Percentiles rank a stretch among this genome's conserved stretches.
phyloP scores from a whole-genome alignment of 305 asterid species.

The Nicotiana rustica region DNA sequence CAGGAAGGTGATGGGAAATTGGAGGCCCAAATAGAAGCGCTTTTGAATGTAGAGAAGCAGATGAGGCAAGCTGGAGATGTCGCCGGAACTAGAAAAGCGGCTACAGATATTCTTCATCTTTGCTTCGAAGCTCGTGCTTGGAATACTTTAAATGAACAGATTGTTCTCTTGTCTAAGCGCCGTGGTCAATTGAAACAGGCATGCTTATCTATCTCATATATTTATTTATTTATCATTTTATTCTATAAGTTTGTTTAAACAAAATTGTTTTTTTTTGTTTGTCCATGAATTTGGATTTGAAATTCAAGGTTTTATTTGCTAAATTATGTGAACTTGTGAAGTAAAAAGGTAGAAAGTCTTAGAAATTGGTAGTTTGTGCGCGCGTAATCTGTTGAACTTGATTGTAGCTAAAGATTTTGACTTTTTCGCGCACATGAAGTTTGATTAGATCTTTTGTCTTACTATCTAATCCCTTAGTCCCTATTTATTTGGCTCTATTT shows the following conservation, averaged over 20 bases:
- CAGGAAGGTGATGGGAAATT: slow-evolving; percentile 81
- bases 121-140: slow-evolving; percentile 93
- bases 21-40: slow-evolving; percentile 81
- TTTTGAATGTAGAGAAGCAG: slow-evolving; percentile 94
- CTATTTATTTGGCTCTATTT: too few relatives aligned
- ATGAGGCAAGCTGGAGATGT: slow-evolving; percentile 93
- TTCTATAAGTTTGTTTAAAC: background rate
- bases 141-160: slow-evolving; percentile 89
- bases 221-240: background rate
- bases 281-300: background rate
- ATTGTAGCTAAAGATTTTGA: background rate
- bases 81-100: slow-evolving; percentile 85
- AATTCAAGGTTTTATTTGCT: slow-evolving; percentile 15
- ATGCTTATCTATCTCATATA: background rate
- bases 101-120: slow-evolving; percentile 81
- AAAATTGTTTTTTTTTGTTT: background rate
- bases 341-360: background rate
- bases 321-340: background rate
- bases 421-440: background rate
- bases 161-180: slow-evolving; percentile 87
- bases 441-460: background rate
- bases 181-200: slow-evolving; percentile 99
- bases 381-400: background rate
- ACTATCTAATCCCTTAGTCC: background rate
- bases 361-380: background rate